Base-by-base conservation (phyloP, 108 stramenopile genomes). In the Nitzschia putrida region DNA sequence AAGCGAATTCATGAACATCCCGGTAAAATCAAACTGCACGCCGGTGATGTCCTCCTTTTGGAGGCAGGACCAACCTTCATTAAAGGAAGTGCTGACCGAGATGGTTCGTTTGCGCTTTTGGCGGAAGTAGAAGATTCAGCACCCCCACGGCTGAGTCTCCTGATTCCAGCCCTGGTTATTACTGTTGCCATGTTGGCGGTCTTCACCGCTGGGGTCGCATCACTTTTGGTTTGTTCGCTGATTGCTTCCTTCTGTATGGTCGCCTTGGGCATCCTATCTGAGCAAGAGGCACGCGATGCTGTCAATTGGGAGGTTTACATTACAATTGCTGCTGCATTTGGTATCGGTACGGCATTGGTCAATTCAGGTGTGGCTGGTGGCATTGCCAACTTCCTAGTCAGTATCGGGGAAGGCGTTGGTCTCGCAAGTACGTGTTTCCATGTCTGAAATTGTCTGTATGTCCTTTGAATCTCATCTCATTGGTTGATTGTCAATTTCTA, bases 61-160 rank as follows among this genome's bases (percentile, higher is more conserved):
- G 90, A 94, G 78, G 93, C 93, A 42, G 93, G 93, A 0, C 88
- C 88, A 22, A 83, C 86, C 12, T 94, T 94, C 64, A 80, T 91
- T 52, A 61, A 74, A 20, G 38, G 55, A 16, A 83, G 77, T 67
- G 69, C 64, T 9, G 80, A 91, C 55, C 85, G 87, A 49, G 78
- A 88, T 55, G 65, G 79, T 55, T 79, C 87, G 16, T 94, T 94
- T 75, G 86, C 90, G 40, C 70, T 94, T 0, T 73, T 94, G n/a
- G 74, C 82, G 7, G 90, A 91, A 77, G 88, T 94, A 3, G 80
- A 89, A 76, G 88, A 94, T 64, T 88, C 88, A n/a, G 80, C 85
- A 22, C 90, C 93, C 10, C 93, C 93, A 38, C 85, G 93, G 37
- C 61, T 89, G 26, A 60, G 65, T 16, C 54, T 85, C 14, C 61